These are phyloP conservation scores for Neurospora sp. DNA, from an alignment of 495 filamentous ascomycete species.

Conservation along the genomic window DNA sequence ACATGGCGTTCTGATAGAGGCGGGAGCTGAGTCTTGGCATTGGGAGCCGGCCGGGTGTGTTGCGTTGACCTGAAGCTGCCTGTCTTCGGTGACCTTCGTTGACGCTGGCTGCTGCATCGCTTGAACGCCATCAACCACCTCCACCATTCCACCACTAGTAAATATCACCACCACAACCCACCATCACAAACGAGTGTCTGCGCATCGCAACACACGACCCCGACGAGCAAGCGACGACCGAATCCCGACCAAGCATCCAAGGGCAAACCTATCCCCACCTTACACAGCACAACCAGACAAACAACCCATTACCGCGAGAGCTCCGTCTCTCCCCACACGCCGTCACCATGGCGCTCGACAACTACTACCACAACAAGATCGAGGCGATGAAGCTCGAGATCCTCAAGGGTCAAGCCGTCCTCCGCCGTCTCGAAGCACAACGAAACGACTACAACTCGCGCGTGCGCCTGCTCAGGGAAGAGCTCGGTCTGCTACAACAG, in stretches of 20 bases:
- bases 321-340: slow-evolving; percentile 8
- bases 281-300: not conserved
- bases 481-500: slow-evolving; percentile 91
- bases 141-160: not conserved
- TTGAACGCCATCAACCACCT: not conserved
- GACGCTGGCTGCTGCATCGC: too few species aligned
- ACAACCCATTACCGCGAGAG: not conserved
- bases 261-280: not conserved
- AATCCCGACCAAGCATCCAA: not conserved
- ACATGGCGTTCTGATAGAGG: not conserved
- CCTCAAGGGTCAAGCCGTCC: slow-evolving; percentile 90
- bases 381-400: slow-evolving; percentile 99
- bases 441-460: slow-evolving; percentile 99
- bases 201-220: not conserved
- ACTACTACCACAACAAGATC: slow-evolving; percentile 99
- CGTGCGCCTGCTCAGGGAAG: slow-evolving; percentile 89
- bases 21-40: slow-evolving; percentile 7
- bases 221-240: not conserved
- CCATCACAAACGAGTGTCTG: not conserved
- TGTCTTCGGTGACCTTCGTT: slow-evolving; percentile 1
- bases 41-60: slow-evolving; percentile 7
- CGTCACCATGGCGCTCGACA: slow-evolving; percentile 89
- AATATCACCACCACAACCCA: not conserved
- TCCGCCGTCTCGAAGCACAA: slow-evolving; percentile 92
- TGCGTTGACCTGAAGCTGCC: slow-evolving; percentile 28